phyloP scores from a whole-genome alignment of 257 asterid species.

The Solanum bulbocastanum region DNA sequence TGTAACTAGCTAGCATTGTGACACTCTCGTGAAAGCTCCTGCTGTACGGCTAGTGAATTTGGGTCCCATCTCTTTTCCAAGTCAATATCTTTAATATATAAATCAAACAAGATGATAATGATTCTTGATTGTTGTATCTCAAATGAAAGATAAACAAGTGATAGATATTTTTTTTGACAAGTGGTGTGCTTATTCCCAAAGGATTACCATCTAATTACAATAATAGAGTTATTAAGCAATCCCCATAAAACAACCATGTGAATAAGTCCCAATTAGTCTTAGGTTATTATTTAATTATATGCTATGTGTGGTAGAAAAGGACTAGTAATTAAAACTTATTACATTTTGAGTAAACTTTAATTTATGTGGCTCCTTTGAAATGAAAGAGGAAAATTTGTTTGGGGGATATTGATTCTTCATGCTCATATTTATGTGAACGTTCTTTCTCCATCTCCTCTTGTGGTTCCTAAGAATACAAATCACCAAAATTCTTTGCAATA shows the following conservation, averaged over 20 bases:
- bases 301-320: slow-evolving; percentile 4
- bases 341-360: neutral
- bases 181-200: neutral
- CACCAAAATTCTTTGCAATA: slow-evolving; percentile 22
- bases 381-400: neutral
- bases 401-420: slow-evolving; percentile 7
- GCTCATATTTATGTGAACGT: neutral
- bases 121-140: neutral
- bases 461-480: slow-evolving; percentile 42
- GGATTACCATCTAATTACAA: neutral
- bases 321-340: neutral
- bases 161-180: neutral
- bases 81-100: neutral
- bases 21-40: neutral
- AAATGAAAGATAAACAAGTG: neutral
- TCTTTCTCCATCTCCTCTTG: slow-evolving; percentile 21
- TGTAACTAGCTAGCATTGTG: neutral
- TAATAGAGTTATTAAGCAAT: slow-evolving; percentile 10
- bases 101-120: neutral
- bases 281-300: slow-evolving; percentile 1
- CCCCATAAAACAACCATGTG: slow-evolving; percentile 44
- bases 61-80: neutral
- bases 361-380: neutral
- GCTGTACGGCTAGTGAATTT: neutral
- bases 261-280: neutral